Percentiles rank a stretch among this genome's conserved stretches.
Evolutionary conservation across 2,329 filamentous ascomycete genomes (phyloP).

Genomic region (Sarocladium oryzae): DNA sequence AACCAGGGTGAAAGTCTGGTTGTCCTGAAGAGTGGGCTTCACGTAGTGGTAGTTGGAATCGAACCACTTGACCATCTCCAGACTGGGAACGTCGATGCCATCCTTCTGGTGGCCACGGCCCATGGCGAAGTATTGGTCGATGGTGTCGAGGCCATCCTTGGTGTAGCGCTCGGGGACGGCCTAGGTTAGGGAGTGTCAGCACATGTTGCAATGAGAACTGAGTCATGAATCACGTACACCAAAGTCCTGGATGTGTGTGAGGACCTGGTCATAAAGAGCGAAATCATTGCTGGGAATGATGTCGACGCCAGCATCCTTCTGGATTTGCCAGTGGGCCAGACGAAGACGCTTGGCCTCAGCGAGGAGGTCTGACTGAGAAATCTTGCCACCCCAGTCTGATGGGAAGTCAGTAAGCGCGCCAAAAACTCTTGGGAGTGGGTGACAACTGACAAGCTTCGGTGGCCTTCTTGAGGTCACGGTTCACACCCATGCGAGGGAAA

Average conservation of each 20-base stretch:
- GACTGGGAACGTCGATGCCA: conserved; percentile 81
- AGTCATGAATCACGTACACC: conserved; percentile 55
- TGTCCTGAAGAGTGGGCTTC: conserved; percentile 96
- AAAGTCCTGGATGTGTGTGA: conserved; percentile 97
- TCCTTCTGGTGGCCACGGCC: conserved; percentile 96
- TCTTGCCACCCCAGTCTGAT: conserved; percentile 82
- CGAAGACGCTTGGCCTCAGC: conserved; percentile 95
- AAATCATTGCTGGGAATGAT: conserved; percentile 99
- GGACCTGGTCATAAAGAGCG: conserved; percentile 95
- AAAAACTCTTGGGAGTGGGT: conserved; percentile 9
- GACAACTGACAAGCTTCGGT: conserved; percentile 73
- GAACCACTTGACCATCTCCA: conserved; percentile 99
- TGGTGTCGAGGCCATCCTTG: conserved; percentile 74
- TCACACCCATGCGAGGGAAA: conserved; percentile 97
- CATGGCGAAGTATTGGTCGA: conserved; percentile 99
- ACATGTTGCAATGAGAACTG: not conserved
- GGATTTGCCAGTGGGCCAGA: conserved; percentile 98
- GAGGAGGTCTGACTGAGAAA: conserved; percentile 84
- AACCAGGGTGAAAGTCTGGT: conserved; percentile 89
- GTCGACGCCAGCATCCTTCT: conserved; percentile 96
- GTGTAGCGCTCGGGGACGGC: conserved; percentile 90
- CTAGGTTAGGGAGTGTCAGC: conserved; percentile 33
- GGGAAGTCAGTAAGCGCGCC: conserved; percentile 15
- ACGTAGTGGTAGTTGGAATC: conserved; percentile 99
- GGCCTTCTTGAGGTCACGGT: conserved; percentile 99